Conservation (phyloP, 768 basidiomycete species). For the Xerocomellus intermedius region DNA sequence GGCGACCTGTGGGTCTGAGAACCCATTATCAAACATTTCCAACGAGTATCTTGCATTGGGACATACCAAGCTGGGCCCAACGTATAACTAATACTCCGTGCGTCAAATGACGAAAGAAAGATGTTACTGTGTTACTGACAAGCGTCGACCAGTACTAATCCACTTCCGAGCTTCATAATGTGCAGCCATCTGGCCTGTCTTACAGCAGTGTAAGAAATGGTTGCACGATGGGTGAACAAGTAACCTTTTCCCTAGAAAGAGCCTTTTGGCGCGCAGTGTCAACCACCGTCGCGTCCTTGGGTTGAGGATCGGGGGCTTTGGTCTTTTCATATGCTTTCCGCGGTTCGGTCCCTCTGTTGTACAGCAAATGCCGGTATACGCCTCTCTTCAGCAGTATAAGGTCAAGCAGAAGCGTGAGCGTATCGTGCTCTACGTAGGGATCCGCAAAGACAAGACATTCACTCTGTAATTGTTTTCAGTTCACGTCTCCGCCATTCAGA, state of each 20-base stretch:
- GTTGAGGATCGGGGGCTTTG: neutral
- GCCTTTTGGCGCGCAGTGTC: conserved; percentile 1
- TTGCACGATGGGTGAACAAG: neutral
- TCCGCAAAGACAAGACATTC: conserved; percentile 71
- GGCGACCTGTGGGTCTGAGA: conserved; percentile 40
- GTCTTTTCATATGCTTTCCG: conserved; percentile 38
- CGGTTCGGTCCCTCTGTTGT: conserved; percentile 72
- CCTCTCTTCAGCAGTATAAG: conserved; percentile 79
- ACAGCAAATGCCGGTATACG: conserved; percentile 79
- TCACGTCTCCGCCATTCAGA: neutral
- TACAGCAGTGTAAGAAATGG: conserved; percentile 21
- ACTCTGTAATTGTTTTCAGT: conserved; percentile 38
- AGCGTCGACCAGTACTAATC: conserved; percentile 64
- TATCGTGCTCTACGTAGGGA: conserved; percentile 85
- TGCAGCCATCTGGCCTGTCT: conserved; percentile 61
- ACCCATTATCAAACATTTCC: neutral
- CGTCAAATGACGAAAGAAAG: conserved; percentile 2
- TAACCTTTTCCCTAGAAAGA: conserved; percentile 29
- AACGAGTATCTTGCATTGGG: neutral
- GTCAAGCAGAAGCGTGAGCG: conserved; percentile 70
- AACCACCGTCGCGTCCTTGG: neutral
- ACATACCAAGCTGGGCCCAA: conserved; percentile 68
- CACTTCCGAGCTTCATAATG: conserved; percentile 57
- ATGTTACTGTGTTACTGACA: conserved; percentile 46
- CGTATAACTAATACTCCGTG: conserved; percentile 56